Percentiles rank a stretch among this genome's conserved stretches.
Conservation (phyloP, 2,329 filamentous ascomycete species). For the Monosporascus sp. region DNA sequence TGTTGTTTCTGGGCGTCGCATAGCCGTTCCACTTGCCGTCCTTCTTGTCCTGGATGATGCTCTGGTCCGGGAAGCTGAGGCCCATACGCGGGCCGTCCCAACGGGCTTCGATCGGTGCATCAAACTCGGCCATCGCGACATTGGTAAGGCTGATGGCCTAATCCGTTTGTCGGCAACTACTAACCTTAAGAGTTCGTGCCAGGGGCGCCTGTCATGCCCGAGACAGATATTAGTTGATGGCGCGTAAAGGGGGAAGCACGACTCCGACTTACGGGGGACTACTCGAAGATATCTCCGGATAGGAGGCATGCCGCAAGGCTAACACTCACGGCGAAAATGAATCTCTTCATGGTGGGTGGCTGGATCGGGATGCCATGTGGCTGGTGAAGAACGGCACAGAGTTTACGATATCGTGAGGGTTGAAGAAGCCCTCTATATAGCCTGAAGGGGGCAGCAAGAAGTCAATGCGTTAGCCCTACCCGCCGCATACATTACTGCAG, state of each 20-base stretch:
- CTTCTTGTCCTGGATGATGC: constrained; percentile 17
- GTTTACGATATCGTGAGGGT: not conserved
- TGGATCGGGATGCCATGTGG: not conserved
- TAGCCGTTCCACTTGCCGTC: constrained; percentile 26
- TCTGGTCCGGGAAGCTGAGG: constrained; percentile 23
- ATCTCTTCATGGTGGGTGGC: constrained; percentile 15
- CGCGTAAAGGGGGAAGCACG: not conserved
- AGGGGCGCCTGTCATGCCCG: too few species aligned
- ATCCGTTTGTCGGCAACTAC: not conserved
- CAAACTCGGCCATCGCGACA: constrained; percentile 16
- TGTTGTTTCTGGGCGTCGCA: constrained; percentile 23
- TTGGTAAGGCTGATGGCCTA: constrained; percentile 21
- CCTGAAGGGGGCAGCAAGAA: too few species aligned
- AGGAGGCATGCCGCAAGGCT: constrained; percentile 17
- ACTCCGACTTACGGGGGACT: not conserved
- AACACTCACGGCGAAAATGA: constrained; percentile 14
- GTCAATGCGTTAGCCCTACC: too few species aligned
- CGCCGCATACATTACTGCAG: too few species aligned
- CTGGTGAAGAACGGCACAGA: not conserved
- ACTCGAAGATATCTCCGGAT: not conserved
- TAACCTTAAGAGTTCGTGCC: not conserved
- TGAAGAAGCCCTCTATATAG: too few species aligned
- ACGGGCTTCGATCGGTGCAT: not conserved
- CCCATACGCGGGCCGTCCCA: constrained; percentile 15
- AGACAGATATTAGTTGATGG: too few species aligned